phyloP scores from a whole-genome alignment of 495 filamentous ascomycete genomes.

The Daldinia decipiens region DNA sequence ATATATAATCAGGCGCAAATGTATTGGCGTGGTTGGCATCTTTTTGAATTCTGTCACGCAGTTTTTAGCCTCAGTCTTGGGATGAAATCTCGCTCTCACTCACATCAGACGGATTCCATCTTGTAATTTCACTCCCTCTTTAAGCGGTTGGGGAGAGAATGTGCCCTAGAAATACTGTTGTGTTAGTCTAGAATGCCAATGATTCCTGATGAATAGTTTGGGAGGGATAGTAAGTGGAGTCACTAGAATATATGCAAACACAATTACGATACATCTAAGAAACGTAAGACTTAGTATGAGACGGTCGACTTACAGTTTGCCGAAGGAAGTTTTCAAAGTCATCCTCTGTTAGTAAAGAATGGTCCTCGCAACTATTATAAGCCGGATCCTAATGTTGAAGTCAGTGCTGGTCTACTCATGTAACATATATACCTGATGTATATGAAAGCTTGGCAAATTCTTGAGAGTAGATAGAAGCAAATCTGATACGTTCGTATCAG shows the following conservation, averaged over 20 bases:
- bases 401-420: constrained; percentile 11
- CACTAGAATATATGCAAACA: not conserved
- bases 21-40: constrained; percentile 62
- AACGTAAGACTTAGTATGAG: not conserved
- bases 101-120: constrained; percentile 62
- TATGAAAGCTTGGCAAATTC: not conserved
- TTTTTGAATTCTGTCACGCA: constrained; percentile 56
- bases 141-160: constrained; percentile 56
- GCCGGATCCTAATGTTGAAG: constrained; percentile 49
- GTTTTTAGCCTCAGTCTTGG: constrained; percentile 16
- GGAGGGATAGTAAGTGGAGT: not conserved
- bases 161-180: constrained; percentile 52
- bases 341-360: constrained; percentile 57
- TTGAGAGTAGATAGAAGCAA: not conserved
- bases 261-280: constrained; percentile 6
- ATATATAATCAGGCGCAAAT: constrained; percentile 60
- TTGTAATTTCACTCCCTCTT: constrained; percentile 53
- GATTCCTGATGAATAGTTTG: constrained; percentile 1
- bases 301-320: constrained; percentile 52
- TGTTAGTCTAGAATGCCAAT: constrained; percentile 9
- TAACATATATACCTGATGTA: not conserved
- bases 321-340: constrained; percentile 66
- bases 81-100: constrained; percentile 32
- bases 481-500: not conserved
- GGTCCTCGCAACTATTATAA: constrained; percentile 60